Base-by-base conservation (phyloP, 225 moss, liverwort and hornwort genomes). In the Thuidium tamariscinum region DNA sequence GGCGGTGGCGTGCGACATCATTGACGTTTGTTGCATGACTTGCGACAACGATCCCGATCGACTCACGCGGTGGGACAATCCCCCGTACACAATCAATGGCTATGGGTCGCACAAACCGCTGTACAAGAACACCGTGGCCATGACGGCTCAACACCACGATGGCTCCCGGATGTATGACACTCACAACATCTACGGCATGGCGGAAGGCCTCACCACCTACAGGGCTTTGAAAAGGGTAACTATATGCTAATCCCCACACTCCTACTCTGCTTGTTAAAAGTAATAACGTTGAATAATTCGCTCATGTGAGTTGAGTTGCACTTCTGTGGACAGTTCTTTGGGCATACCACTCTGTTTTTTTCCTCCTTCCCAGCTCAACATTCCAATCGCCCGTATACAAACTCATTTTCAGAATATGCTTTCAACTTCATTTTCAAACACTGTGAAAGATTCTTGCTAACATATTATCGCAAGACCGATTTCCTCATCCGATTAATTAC, bases 111-210 rank as follows among this genome's bases (percentile, higher is more conserved):
- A 80, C 39, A 73, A 54, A 52, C 90, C 91, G 29, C 63, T 95
- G 10, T 86, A 86, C 25, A 41, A 56, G n/a, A 88, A 84, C 29
- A 94, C 94, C 4, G 88, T 95, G 66, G 94, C 92, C 23, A 88
- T 94, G 89, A 88, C 79, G 65, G 93, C 93, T 25, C 87, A 67
- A 70, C 94, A 96, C 81, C 85, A 91, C 54, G 90, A 92, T 49
- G 93, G 92, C 54, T 86, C 90, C 60, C 89, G 83, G 9, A 91
- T 92, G 70, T 96, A 96, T 71, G 89, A 96, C 26, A 87, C 92
- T 30, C 95, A 96, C 75, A 96, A 94, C 76, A 86, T 95, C 60
- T 96, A 91, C 67, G 96, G 95, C 29, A 88, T 95, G 82, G 86
- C 90, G 34, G 92, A 96, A 89, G 92, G 89, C 25, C 91, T 93